These are phyloP conservation scores for Gymnopilus dilepis DNA, from an alignment of 768 basidiomycete species.

Conservation along the genomic window DNA sequence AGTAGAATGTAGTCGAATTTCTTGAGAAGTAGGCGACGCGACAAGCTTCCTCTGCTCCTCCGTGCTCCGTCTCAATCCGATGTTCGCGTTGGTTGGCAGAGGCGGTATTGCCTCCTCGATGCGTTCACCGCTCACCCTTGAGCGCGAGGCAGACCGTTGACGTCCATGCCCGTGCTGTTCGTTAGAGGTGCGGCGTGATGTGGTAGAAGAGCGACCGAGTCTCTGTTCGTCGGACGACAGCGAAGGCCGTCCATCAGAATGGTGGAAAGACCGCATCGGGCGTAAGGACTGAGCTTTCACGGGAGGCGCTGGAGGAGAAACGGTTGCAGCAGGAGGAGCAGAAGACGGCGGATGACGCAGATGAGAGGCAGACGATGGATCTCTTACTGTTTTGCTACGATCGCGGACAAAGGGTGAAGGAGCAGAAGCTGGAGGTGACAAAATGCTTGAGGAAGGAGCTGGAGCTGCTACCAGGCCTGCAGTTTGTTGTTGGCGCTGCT, in stretches of 20 bases:
- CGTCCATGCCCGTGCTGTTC: conserved; percentile 9
- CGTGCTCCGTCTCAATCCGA: conserved; percentile 12
- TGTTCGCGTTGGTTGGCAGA: conserved; percentile 18
- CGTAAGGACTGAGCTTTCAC: conserved; percentile 41
- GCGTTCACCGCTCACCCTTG: conserved; percentile 13
- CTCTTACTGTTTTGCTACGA: conserved; percentile 20
- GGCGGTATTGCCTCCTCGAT: conserved; percentile 28
- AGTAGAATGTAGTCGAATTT: conserved; percentile 18
- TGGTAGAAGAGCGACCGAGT: conserved; percentile 5
- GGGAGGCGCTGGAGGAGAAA: conserved; percentile 24
- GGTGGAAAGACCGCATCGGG: conserved; percentile 67
- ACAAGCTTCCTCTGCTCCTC: conserved; percentile 29
- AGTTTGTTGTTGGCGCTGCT: conserved; percentile 10
- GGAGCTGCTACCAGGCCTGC: too few relatives aligned
- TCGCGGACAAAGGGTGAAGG: conserved; percentile 10
- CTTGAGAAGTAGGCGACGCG: conserved; percentile 18
- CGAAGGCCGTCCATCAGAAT: conserved; percentile 25
- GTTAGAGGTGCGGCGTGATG: background rate
- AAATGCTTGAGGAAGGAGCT: background rate
- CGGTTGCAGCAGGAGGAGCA: conserved; percentile 21
- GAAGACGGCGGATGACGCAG: conserved; percentile 16
- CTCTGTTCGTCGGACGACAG: conserved; percentile 1
- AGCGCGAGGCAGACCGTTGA: conserved; percentile 14
- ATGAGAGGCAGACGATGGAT: conserved; percentile 10
- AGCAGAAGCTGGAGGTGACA: background rate